Evolutionary conservation across 805 yeast species (phyloP).

Genomic region (Hagleromyces aurorensis): DNA sequence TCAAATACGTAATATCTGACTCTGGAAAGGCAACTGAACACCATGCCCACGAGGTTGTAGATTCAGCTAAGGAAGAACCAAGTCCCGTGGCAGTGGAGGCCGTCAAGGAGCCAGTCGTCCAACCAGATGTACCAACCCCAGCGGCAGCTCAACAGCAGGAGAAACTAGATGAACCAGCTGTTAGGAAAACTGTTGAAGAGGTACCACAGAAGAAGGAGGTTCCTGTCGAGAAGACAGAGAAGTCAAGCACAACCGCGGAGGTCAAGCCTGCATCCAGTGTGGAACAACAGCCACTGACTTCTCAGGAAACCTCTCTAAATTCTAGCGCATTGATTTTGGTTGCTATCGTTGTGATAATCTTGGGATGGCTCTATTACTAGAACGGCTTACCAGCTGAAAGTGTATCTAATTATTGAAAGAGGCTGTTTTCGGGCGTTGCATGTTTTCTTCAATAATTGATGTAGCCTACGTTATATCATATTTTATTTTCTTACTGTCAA

Average conservation of each 20-base stretch:
- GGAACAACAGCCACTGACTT: conserved; percentile 9
- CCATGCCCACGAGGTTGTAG: conserved; percentile 5
- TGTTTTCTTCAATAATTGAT: no score
- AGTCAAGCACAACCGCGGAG: conserved; percentile 32
- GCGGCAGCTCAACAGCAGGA: conserved; percentile 18
- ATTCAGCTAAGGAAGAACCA: conserved; percentile 26
- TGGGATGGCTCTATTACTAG: conserved; percentile 69
- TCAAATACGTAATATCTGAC: conserved; percentile 38
- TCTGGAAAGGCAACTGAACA: conserved; percentile 3
- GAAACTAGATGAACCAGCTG: conserved; percentile 5
- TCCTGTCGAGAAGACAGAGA: conserved; percentile 10
- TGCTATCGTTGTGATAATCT: conserved; percentile 46
- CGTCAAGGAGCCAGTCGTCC: conserved; percentile 4
- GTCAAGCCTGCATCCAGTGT: conserved; percentile 20
- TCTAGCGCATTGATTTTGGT: conserved; percentile 44
- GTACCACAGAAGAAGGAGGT: conserved; percentile 27
- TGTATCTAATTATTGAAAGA: no score
- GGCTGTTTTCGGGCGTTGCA: no score
- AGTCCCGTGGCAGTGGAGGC: conserved; percentile 3
- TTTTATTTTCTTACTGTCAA: no score
- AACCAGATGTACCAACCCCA: conserved; percentile 11
- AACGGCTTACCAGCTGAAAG: no score
- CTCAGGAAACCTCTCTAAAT: conserved; percentile 42
- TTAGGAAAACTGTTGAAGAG: conserved; percentile 6
- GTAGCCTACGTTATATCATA: no score